phyloP scores from a whole-genome alignment of 2,329 filamentous ascomycete species.

The Sporothrix euskadiensis region DNA sequence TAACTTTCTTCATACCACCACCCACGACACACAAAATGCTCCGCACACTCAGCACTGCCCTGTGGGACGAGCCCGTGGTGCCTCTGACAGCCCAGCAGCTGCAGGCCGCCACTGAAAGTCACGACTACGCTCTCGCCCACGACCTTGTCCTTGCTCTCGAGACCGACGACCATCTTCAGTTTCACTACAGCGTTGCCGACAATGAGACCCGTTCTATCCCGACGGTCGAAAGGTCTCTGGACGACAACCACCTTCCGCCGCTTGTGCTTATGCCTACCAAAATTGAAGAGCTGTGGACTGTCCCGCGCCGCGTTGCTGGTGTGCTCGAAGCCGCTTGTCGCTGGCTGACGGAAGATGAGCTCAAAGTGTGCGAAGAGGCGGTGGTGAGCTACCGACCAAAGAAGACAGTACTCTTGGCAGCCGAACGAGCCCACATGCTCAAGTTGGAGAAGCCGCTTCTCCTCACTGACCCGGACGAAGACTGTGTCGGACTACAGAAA shows the following conservation, averaged over 20 bases:
- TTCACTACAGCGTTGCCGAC: not conserved
- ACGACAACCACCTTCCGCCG: conserved; percentile 18
- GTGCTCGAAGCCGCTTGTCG: conserved; percentile 23
- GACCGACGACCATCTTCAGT: conserved; percentile 24
- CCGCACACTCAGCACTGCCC: not conserved
- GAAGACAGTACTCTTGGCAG: not conserved
- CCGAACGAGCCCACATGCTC: not conserved
- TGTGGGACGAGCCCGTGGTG: not conserved
- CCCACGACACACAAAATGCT: not conserved
- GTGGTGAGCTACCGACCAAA: not conserved
- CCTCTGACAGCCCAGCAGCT: conserved; percentile 5
- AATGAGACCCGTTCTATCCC: not conserved
- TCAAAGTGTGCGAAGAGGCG: not conserved
- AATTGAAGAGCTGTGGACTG: conserved; percentile 26
- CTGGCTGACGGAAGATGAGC: not conserved
- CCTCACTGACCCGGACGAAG: conserved; percentile 20
- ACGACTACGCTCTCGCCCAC: conserved; percentile 21
- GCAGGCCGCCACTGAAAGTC: conserved; percentile 1
- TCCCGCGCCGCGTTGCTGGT: conserved; percentile 17
- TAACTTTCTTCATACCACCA: not conserved
- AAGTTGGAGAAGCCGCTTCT: conserved; percentile 29
- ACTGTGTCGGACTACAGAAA: conserved; percentile 26
- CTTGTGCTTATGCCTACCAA: conserved; percentile 11
- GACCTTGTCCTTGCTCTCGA: conserved; percentile 25
- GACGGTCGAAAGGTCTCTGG: not conserved